Evolutionary conservation across 2,329 filamentous ascomycete species (phyloP), one percentile per base, ranked within the genome.

Genomic region (Aphanoascus verrucosus): DNA sequence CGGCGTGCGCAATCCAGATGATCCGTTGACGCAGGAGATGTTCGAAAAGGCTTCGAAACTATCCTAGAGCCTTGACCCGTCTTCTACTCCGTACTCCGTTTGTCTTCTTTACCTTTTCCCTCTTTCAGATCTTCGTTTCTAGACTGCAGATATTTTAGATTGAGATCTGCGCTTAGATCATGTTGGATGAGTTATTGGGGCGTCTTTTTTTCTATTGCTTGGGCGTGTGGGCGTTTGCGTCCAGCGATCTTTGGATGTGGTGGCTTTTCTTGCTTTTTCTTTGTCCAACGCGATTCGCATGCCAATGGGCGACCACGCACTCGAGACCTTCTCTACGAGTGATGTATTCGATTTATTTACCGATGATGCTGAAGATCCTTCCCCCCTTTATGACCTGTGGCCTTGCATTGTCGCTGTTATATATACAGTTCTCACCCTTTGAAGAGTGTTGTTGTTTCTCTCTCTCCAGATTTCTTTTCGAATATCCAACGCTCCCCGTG

Each of bases 21-120:
- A 82, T 56, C 69, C 75, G 58, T 64, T 80, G 40, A 78, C 75
- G 1, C 73, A 71, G 56, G 72, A 76, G 59, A 73, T 76, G 47
- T 62, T 80, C 60, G 70, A 69, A 59, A 70, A 73, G 61, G 77
- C 76, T 52, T 72, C 74, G 58, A 77, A 76, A 65, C 67, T 76
- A 19, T 65, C 61, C 12, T 52, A 52, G 42, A 15, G 12, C 28
- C 7, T 12, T 28, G 9, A n/a, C 28, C 23, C n/a, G 14, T 8
- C 19, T 37, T 37, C n/a, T 17, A 9, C 40, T 43, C 28, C 12
- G 23, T 2, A 28, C 7, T 41, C 17, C 11, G 14, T 19, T 17
- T 49, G 9, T 38, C 17, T 14, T 20, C 17, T 7, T 31, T 35
- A n/a, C 31, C 31, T 37, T 41, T 42, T 42, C 23, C n/a, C 7